Conservation (phyloP, 441 rosid species). For the Bruguiera hainesii region DNA sequence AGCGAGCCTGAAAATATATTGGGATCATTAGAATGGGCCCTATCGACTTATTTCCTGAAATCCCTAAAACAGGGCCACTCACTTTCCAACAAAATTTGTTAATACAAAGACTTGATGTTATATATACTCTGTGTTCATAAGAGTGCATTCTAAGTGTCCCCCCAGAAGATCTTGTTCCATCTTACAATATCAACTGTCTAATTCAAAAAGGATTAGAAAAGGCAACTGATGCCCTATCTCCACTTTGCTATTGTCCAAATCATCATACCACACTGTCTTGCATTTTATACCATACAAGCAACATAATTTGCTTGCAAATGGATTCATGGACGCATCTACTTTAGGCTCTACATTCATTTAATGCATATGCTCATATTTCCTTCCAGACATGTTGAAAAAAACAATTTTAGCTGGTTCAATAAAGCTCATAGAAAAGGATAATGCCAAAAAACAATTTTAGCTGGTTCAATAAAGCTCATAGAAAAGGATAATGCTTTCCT, state of each 20-base stretch:
- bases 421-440: not conserved
- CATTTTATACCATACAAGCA: slow-evolving; percentile 14
- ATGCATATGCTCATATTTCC: slow-evolving; percentile 25
- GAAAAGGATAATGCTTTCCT: not conserved
- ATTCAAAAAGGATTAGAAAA: not conserved
- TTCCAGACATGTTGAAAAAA: slow-evolving; percentile 10
- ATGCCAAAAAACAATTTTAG: not conserved
- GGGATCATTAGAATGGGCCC: too few relatives aligned
- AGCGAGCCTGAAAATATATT: too few relatives aligned
- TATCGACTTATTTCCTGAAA: too few relatives aligned
- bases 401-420: not conserved
- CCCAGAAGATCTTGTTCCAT: not conserved
- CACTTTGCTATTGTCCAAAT: slow-evolving; percentile 6
- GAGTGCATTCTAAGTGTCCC: not conserved
- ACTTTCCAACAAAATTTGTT: too few relatives aligned
- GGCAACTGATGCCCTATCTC: not conserved
- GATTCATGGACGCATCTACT: not conserved
- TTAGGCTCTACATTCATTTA: slow-evolving; percentile 11
- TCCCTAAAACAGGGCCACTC: too few relatives aligned
- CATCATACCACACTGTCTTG: not conserved
- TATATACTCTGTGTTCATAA: too few relatives aligned
- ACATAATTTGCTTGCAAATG: slow-evolving; percentile 18
- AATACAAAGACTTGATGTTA: too few relatives aligned
- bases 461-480: not conserved
- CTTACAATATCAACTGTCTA: too few relatives aligned